These are phyloP conservation scores for Elongisporangium undulatum DNA, from an alignment of 352 stramenopile genomes.

Conservation along the genomic window DNA sequence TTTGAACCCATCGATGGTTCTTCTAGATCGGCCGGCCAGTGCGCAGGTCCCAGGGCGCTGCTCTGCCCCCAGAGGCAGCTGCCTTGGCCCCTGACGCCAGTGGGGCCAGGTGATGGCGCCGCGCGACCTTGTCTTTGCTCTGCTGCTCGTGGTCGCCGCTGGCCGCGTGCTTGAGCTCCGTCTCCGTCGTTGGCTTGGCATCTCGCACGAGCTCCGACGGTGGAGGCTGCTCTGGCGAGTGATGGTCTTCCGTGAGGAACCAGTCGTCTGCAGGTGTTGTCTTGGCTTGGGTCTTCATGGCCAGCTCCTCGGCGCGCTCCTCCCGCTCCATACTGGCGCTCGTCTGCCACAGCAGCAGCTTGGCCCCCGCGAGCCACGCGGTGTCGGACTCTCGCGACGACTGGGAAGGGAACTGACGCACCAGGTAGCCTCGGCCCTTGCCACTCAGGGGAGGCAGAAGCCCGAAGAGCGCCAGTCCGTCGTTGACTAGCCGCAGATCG, in stretches of 20 bases:
- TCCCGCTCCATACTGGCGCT: conserved; percentile 45
- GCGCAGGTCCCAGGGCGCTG: conserved; percentile 34
- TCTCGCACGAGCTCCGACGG: conserved; percentile 11
- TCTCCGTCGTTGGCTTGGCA: neutral
- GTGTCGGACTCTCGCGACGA: conserved; percentile 3
- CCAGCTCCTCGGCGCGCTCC: conserved; percentile 25
- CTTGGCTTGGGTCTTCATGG: conserved; percentile 5
- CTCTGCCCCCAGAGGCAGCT: neutral
- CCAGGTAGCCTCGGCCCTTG: conserved; percentile 53
- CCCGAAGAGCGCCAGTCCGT: conserved; percentile 41
- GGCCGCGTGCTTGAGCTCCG: neutral
- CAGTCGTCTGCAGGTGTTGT: neutral
- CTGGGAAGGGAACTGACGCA: conserved; percentile 27
- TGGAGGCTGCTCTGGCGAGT: conserved; percentile 6
- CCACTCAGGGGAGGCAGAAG: conserved; percentile 28
- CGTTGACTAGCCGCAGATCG: conserved; percentile 13
- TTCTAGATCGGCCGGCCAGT: conserved; percentile 31
- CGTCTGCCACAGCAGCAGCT: conserved; percentile 62
- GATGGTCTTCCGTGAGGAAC: conserved; percentile 10
- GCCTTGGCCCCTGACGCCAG: conserved; percentile 7
- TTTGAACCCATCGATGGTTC: neutral
- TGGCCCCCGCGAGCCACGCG: conserved; percentile 41
- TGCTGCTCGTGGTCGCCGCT: neutral
- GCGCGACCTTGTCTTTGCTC: conserved; percentile 25
- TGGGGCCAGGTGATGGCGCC: conserved; percentile 21